A percentile compares a stretch with the other conserved stretches of the same genome.
These are phyloP conservation scores for Penicillium sp. DNA, from an alignment of 2,329 filamentous ascomycete species.

Conservation along the genomic window DNA sequence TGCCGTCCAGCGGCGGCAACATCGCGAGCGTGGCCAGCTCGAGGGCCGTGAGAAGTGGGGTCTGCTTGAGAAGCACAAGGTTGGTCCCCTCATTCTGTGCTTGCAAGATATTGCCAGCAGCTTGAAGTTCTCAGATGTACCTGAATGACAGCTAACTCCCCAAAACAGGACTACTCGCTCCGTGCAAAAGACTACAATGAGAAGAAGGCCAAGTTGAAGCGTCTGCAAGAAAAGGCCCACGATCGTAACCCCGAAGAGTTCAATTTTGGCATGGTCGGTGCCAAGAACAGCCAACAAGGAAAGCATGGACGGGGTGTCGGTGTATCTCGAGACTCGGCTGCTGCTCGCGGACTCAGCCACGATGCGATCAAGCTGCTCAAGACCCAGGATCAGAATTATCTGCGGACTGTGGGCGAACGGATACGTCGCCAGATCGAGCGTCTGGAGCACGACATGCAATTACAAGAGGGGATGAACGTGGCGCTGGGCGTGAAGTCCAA, in stretches of 20 bases:
- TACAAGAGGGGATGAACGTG: constrained; percentile 43
- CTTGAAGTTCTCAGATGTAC: not conserved
- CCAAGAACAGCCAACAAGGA: constrained; percentile 44
- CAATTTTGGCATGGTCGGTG: constrained; percentile 64
- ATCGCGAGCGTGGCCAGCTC: constrained; percentile 88
- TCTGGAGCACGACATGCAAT: constrained; percentile 47
- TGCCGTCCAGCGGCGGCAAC: constrained; percentile 75
- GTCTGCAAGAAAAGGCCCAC: constrained; percentile 60
- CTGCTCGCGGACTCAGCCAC: constrained; percentile 49
- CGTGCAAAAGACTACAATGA: constrained; percentile 64
- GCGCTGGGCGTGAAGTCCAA: constrained; percentile 25
- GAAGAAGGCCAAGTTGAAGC: constrained; percentile 62
- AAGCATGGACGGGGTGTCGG: constrained; percentile 42
- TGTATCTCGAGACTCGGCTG: constrained; percentile 42
- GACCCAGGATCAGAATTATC: constrained; percentile 65
- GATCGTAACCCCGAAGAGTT: constrained; percentile 69
- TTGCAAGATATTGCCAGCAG: not conserved
- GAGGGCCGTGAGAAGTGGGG: constrained; percentile 81
- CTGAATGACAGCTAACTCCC: constrained; percentile 1
- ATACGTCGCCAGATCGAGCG: constrained; percentile 56
- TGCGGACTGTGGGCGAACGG: constrained; percentile 60
- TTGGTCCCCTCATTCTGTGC: constrained; percentile 31
- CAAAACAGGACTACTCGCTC: constrained; percentile 61
- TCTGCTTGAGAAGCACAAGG: constrained; percentile 94
- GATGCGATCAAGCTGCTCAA: constrained; percentile 66